Evolutionary conservation across 805 yeast species (phyloP), one percentile per base, ranked within the genome.

Genomic region (Candida arabinofermentans): DNA sequence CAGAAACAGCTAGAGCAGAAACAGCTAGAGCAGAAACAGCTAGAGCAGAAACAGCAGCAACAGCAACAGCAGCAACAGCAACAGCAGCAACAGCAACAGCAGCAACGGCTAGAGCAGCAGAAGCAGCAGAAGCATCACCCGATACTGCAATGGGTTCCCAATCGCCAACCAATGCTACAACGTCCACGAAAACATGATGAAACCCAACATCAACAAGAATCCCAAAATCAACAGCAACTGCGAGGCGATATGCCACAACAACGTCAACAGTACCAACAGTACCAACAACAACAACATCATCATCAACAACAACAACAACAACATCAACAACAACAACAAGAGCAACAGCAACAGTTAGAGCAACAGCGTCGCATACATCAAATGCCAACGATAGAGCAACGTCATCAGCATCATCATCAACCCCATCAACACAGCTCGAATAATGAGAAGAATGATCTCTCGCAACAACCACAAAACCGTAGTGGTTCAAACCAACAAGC

Each of bases 381-480:
- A n/a, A n/a, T n/a, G n/a, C n/a, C n/a, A n/a, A n/a, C n/a, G n/a
- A n/a, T n/a, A n/a, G n/a, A 17, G 37, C 14, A 31, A 22, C 38
- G 21, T 37, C 14, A 17, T 8, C 33, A 8, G 31, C 34, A 29
- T 26, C 21, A 27, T 34, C 44, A 5, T 33, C 53, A 52, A 26
- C 13, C 29, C 29, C 29, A 26, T 9, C 29, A 26, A 14, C 29
- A 26, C n/a, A n/a, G n/a, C n/a, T n/a, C n/a, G n/a, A n/a, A n/a
- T n/a, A n/a, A n/a, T n/a, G n/a, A n/a, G n/a, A n/a, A n/a, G n/a
- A n/a, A n/a, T n/a, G n/a, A n/a, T n/a, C n/a, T n/a, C n/a, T n/a
- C n/a, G n/a, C n/a, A n/a, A n/a, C n/a, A n/a, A n/a, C n/a, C n/a
- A n/a, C n/a, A n/a, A n/a, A n/a, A n/a, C n/a, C n/a, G n/a, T n/a